phyloP scores from a whole-genome alignment of 495 filamentous ascomycete species.

The Schizothecium vesticola region DNA sequence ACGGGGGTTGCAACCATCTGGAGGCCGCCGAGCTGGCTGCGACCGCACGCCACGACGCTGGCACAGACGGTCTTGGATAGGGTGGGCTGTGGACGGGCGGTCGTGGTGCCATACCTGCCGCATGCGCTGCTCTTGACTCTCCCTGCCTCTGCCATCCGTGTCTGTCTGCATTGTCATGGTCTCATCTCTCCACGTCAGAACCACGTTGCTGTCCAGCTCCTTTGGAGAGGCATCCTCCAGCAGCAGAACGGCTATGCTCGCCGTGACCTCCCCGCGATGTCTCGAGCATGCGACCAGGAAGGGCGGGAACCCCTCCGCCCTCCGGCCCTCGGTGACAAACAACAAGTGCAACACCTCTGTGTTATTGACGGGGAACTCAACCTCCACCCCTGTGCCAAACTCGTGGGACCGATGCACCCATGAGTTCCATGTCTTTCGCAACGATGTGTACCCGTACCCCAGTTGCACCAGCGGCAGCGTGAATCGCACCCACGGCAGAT shows the following conservation, averaged over 20 bases:
- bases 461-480: background rate
- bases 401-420: background rate
- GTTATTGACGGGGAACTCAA: background rate
- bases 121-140: constrained; percentile 21
- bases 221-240: background rate
- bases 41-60: constrained; percentile 20
- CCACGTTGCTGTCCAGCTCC: background rate
- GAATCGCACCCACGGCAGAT: background rate
- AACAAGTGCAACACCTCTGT: background rate
- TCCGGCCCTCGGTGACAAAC: background rate
- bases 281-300: background rate
- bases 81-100: constrained; percentile 23
- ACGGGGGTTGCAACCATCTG: constrained; percentile 15
- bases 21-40: constrained; percentile 11
- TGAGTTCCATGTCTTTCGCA: background rate
- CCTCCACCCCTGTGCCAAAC: background rate
- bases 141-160: background rate
- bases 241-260: background rate
- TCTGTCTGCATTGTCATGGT: background rate
- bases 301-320: background rate
- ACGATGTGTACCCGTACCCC: background rate
- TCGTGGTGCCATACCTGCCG: constrained; percentile 26
- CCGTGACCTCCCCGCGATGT: background rate
- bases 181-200: background rate
- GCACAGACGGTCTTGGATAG: constrained; percentile 23